phyloP scores from a whole-genome alignment of 768 basidiomycete species.

The Pholiota conissans region DNA sequence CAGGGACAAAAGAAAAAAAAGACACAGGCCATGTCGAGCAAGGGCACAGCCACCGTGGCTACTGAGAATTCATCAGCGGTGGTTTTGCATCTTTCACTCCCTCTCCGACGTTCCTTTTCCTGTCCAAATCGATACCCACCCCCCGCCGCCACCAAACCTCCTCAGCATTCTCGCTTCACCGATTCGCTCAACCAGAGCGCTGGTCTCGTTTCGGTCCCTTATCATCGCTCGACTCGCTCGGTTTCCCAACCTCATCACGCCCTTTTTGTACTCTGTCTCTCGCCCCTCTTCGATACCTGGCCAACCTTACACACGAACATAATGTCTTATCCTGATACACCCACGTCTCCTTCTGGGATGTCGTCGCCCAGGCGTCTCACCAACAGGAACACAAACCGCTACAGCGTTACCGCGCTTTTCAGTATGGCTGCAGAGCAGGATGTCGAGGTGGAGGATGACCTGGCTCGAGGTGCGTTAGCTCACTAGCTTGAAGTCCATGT shows the following conservation, averaged over 20 bases:
- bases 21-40: neutral
- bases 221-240: slow-evolving; percentile 13
- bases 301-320: slow-evolving; percentile 29
- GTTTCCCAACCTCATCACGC: slow-evolving; percentile 19
- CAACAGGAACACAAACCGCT: slow-evolving; percentile 93
- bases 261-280: slow-evolving; percentile 17
- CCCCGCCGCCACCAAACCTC: slow-evolving; percentile 19
- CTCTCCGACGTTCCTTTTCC: slow-evolving; percentile 4
- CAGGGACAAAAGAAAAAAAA: neutral
- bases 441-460: slow-evolving; percentile 95
- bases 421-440: slow-evolving; percentile 99
- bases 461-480: slow-evolving; percentile 78
- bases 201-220: slow-evolving; percentile 39
- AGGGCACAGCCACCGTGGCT: slow-evolving; percentile 6
- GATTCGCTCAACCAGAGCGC: slow-evolving; percentile 39
- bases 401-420: slow-evolving; percentile 93
- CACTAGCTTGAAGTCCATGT: slow-evolving; percentile 2
- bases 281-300: slow-evolving; percentile 22
- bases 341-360: slow-evolving; percentile 62
- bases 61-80: neutral
- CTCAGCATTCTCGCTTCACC: slow-evolving; percentile 24
- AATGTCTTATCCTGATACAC: slow-evolving; percentile 65
- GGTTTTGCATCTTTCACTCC: neutral
- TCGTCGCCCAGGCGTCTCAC: slow-evolving; percentile 76
- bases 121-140: slow-evolving; percentile 37